Percentiles rank a stretch among this genome's conserved stretches.
These are phyloP conservation scores for Batkoa obscura DNA, from an alignment of 371 early-diverging fungal species.

Conservation along the genomic window DNA sequence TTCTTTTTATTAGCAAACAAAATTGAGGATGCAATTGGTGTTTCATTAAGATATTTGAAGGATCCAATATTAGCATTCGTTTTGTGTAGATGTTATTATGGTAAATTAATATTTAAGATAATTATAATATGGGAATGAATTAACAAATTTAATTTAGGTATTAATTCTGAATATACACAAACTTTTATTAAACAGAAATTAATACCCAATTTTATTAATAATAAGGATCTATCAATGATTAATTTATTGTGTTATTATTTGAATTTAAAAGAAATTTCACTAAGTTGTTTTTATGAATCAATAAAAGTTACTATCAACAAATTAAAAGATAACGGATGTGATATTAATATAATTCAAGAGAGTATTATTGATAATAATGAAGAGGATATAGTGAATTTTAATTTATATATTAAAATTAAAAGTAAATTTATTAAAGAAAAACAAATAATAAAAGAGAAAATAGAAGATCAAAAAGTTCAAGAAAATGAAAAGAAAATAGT, in stretches of 20 bases:
- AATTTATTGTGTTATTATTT: neutral
- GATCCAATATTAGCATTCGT: conserved; percentile 84
- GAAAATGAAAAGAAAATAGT: too few relatives aligned
- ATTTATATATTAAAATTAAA: too few relatives aligned
- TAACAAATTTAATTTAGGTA: neutral
- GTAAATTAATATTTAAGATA: conserved; percentile 16
- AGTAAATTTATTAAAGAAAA: too few relatives aligned
- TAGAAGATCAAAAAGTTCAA: too few relatives aligned
- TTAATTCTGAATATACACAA: neutral
- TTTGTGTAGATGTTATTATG: conserved; percentile 74
- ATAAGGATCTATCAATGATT: neutral
- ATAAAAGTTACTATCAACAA: too few relatives aligned
- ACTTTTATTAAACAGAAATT: neutral
- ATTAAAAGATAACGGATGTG: too few relatives aligned
- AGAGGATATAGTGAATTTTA: too few relatives aligned
- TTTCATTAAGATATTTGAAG: conserved; percentile 72
- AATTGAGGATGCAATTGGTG: conserved; percentile 71
- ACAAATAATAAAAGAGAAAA: too few relatives aligned
- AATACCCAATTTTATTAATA: neutral
- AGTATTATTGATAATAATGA: too few relatives aligned
- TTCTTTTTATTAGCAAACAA: conserved; percentile 84
- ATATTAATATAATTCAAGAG: too few relatives aligned
- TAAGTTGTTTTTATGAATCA: too few relatives aligned
- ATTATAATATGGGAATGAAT: neutral
- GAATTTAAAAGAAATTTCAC: too few relatives aligned